Percentiles rank a stretch among this genome's conserved stretches.
These are phyloP conservation scores for Halophytophthora polymorphica DNA, from an alignment of 352 stramenopile species.

Conservation along the genomic window DNA sequence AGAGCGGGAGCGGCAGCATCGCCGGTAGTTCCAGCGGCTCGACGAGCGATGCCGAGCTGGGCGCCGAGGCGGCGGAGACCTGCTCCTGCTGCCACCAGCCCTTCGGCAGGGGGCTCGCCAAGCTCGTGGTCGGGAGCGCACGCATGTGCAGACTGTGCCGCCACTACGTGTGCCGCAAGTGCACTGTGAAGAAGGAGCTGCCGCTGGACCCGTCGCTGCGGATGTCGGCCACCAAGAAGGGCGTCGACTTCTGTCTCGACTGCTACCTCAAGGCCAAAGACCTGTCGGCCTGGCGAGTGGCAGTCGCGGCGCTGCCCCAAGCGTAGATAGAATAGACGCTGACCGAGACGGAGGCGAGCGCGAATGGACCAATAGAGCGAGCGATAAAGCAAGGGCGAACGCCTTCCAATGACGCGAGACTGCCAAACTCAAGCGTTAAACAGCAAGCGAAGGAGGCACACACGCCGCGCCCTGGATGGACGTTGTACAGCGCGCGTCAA, in stretches of 20 bases:
- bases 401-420: too few relatives aligned
- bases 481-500: too few relatives aligned
- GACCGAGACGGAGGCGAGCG: not conserved
- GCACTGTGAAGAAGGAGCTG: constrained; percentile 29
- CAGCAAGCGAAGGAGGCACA: too few relatives aligned
- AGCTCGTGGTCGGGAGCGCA: constrained; percentile 12
- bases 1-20: constrained; percentile 1
- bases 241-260: constrained; percentile 30
- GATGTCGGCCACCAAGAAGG: constrained; percentile 16
- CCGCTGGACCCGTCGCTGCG: constrained; percentile 9
- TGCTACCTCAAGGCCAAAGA: constrained; percentile 33
- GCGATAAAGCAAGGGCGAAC: too few relatives aligned
- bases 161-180: constrained; percentile 34
- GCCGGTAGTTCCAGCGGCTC: not conserved
- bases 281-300: constrained; percentile 32
- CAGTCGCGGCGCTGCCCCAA: constrained; percentile 15
- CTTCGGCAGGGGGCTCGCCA: constrained; percentile 15
- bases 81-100: constrained; percentile 16
- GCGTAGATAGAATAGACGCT: not conserved
- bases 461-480: too few relatives aligned
- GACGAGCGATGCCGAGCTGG: not conserved
- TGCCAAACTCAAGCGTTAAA: too few relatives aligned
- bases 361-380: not conserved
- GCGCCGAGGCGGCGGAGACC: constrained; percentile 7
- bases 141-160: constrained; percentile 40